A percentile compares a stretch with the other conserved stretches of the same genome.
Evolutionary conservation across 139 green algal species (phyloP).

Genomic region (Chlorella ohadii): DNA sequence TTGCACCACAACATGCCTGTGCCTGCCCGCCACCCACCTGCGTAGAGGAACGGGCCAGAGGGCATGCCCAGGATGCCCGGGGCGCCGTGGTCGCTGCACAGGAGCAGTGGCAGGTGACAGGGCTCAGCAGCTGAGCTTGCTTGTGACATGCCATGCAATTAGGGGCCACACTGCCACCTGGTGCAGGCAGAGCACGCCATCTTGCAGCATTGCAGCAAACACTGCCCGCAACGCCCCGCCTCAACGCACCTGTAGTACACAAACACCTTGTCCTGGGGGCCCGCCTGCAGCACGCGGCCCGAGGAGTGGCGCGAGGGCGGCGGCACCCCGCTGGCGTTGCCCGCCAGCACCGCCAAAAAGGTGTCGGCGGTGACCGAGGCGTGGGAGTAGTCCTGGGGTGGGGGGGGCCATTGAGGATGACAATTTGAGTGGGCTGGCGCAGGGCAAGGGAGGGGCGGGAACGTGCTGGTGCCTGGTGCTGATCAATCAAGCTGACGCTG

Average conservation of each 20-base stretch:
- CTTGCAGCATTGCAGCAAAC: too few species aligned
- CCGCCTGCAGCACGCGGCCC: constrained; percentile 60
- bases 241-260: constrained; percentile 79
- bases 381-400: constrained; percentile 86
- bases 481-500: too few species aligned
- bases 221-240: too few species aligned
- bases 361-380: constrained; percentile 80
- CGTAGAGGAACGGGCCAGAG: constrained; percentile 85
- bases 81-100: constrained; percentile 53
- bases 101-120: background rate
- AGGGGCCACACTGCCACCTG: too few species aligned
- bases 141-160: too few species aligned
- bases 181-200: too few species aligned
- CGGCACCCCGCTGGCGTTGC: constrained; percentile 51
- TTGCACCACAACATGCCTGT: too few species aligned
- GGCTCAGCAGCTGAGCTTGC: too few species aligned
- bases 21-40: constrained; percentile 12
- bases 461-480: too few species aligned
- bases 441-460: too few species aligned
- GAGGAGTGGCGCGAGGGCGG: background rate
- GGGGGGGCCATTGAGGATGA: too few species aligned
- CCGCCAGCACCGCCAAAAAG: constrained; percentile 88
- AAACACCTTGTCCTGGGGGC: constrained; percentile 84
- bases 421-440: too few species aligned
- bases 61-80: constrained; percentile 94